These are phyloP conservation scores for Gentiana straminea DNA, from an alignment of 257 asterid genomes.

Conservation along the genomic window DNA sequence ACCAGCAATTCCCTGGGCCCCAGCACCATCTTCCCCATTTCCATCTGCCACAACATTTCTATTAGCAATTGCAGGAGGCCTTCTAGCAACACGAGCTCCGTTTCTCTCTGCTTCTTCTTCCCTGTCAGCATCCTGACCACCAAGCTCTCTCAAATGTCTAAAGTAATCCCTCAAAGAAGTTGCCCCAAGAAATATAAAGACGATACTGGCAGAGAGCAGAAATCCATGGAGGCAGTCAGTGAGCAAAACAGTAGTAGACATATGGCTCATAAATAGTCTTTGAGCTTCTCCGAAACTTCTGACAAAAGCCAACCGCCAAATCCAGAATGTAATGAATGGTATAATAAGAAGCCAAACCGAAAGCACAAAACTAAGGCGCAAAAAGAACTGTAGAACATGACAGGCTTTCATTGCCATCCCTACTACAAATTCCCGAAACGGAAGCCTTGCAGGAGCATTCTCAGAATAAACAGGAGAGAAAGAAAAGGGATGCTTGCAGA, in stretches of 20 bases:
- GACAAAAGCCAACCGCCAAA: slow-evolving; percentile 93
- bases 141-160: slow-evolving; percentile 82
- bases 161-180: slow-evolving; percentile 96
- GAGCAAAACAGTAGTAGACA: slow-evolving; percentile 70
- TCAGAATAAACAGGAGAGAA: slow-evolving; percentile 96
- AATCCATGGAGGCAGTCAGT: slow-evolving; percentile 97
- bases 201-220: slow-evolving; percentile 94
- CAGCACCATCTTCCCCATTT: slow-evolving; percentile 82
- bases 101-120: slow-evolving; percentile 92
- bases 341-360: slow-evolving; percentile 96
- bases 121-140: slow-evolving; percentile 94
- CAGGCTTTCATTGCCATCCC: slow-evolving; percentile 94
- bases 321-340: slow-evolving; percentile 96
- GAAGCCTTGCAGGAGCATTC: slow-evolving; percentile 89
- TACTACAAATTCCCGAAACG: slow-evolving; percentile 75
- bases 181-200: slow-evolving; percentile 94
- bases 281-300: slow-evolving; percentile 91
- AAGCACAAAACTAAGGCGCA: slow-evolving; percentile 89
- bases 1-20: slow-evolving; percentile 81
- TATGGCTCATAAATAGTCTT: slow-evolving; percentile 74
- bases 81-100: slow-evolving; percentile 88
- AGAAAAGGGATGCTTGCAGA: slow-evolving; percentile 91
- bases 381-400: slow-evolving; percentile 80
- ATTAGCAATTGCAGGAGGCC: slow-evolving; percentile 68
- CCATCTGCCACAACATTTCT: slow-evolving; percentile 64